Conservation (phyloP, 1,284 basidiomycete species). For the Phellinidium pouzarii region DNA sequence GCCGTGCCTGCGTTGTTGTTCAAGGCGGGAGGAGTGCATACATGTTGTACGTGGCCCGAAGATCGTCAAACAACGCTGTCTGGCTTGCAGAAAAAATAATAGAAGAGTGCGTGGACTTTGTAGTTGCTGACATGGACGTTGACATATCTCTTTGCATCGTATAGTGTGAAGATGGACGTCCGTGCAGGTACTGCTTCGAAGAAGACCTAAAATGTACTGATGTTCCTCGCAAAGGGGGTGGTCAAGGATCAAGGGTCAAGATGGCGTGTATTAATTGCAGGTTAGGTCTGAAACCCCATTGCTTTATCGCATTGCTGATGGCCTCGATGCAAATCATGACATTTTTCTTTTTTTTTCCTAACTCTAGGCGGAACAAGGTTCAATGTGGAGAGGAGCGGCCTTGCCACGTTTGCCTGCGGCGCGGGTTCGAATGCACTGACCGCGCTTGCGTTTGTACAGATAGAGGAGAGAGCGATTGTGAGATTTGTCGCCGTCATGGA, state of each 20-base stretch:
- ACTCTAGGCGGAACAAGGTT: slow-evolving; percentile 32
- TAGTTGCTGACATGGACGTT: background rate
- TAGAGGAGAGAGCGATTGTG: slow-evolving; percentile 13
- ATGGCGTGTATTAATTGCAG: slow-evolving; percentile 52
- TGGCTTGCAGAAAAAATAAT: slow-evolving; percentile 45
- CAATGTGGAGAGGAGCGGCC: slow-evolving; percentile 52
- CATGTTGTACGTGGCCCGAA: slow-evolving; percentile 48
- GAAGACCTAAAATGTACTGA: slow-evolving; percentile 39
- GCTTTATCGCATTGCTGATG: background rate
- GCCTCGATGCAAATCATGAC: background rate
- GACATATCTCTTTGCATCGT: background rate
- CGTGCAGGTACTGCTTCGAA: slow-evolving; percentile 45
- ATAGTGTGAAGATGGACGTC: slow-evolving; percentile 48
- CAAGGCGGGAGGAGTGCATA: slow-evolving; percentile 46
- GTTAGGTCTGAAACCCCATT: slow-evolving; percentile 26
- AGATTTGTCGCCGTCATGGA: slow-evolving; percentile 12
- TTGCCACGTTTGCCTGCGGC: slow-evolving; percentile 40
- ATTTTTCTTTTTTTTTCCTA: too few relatives aligned
- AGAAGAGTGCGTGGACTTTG: slow-evolving; percentile 25
- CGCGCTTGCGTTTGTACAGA: slow-evolving; percentile 31
- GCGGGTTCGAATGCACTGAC: slow-evolving; percentile 43
- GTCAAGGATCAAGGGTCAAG: slow-evolving; percentile 52
- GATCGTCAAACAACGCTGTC: slow-evolving; percentile 48
- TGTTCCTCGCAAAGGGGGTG: slow-evolving; percentile 44
- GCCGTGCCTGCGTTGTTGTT: slow-evolving; percentile 50